phyloP scores from a whole-genome alignment of 768 basidiomycete genomes.

The Coprinellus micaceus region DNA sequence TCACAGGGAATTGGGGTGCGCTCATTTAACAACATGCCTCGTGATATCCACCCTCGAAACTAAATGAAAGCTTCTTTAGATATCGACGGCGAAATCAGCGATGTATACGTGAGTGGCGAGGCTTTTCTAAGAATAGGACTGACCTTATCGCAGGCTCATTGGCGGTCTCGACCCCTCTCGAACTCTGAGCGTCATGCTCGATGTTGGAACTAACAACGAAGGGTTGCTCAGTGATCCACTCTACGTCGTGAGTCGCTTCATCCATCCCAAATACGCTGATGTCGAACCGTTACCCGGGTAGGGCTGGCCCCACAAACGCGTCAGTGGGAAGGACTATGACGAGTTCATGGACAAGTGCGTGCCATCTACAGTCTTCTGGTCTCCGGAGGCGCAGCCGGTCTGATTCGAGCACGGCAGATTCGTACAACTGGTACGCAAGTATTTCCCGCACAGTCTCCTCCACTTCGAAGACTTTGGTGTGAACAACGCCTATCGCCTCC shows the following conservation, averaged over 20 bases:
- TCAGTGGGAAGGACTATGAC: constrained; percentile 74
- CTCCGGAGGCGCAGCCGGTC: background rate
- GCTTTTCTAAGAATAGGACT: background rate
- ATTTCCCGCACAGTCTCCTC: constrained; percentile 60
- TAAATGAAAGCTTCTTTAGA: constrained; percentile 34
- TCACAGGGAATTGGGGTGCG: constrained; percentile 50
- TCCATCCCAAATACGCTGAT: background rate
- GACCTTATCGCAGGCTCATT: constrained; percentile 42
- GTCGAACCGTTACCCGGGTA: constrained; percentile 22
- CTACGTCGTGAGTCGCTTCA: constrained; percentile 53
- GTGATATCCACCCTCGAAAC: background rate
- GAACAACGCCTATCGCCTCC: constrained; percentile 65
- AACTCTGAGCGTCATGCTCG: constrained; percentile 57
- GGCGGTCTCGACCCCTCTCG: constrained; percentile 63
- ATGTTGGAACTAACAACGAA: constrained; percentile 77
- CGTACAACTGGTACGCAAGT: constrained; percentile 70
- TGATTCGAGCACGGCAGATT: constrained; percentile 41
- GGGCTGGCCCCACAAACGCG: constrained; percentile 71
- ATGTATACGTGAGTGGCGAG: constrained; percentile 58
- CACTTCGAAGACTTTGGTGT: constrained; percentile 90
- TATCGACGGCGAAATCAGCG: constrained; percentile 73
- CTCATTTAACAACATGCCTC: background rate
- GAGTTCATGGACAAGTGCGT: constrained; percentile 69
- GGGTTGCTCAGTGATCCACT: constrained; percentile 57
- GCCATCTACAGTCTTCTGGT: background rate